phyloP scores from a whole-genome alignment of 805 yeast species.

The Candida berthetii region DNA sequence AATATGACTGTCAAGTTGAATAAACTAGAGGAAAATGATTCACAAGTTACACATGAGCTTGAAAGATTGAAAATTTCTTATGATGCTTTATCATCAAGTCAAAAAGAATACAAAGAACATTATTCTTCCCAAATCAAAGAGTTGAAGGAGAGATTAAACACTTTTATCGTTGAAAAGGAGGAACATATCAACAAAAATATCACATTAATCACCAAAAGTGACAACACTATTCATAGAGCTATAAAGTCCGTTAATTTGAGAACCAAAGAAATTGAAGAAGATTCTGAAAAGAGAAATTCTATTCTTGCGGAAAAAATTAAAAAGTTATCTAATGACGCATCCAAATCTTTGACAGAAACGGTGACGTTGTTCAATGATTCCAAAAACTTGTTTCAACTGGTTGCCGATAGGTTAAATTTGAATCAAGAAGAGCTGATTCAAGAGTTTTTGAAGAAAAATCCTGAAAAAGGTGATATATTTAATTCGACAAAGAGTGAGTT shows the following conservation, averaged over 20 bases:
- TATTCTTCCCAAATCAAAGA: slow-evolving; percentile 36
- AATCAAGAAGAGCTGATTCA: slow-evolving; percentile 13
- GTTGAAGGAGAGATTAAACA: slow-evolving; percentile 30
- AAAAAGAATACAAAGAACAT: slow-evolving; percentile 43
- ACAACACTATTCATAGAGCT: slow-evolving; percentile 42
- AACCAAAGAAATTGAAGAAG: slow-evolving; percentile 40
- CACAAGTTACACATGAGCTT: slow-evolving; percentile 39
- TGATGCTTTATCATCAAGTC: slow-evolving; percentile 47
- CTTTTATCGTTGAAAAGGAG: slow-evolving; percentile 30
- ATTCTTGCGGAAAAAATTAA: slow-evolving; percentile 35
- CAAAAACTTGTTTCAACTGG: slow-evolving; percentile 35
- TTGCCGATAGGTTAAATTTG: slow-evolving; percentile 26
- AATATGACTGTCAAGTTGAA: slow-evolving; percentile 43
- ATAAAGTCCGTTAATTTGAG: slow-evolving; percentile 42
- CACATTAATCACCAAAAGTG: slow-evolving; percentile 33
- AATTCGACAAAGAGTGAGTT: not conserved
- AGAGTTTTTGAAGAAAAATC: slow-evolving; percentile 22
- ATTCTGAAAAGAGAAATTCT: slow-evolving; percentile 41
- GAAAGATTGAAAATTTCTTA: slow-evolving; percentile 53
- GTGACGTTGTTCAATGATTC: slow-evolving; percentile 38
- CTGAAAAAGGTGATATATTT: slow-evolving; percentile 6
- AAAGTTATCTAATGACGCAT: slow-evolving; percentile 36
- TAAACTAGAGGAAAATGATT: slow-evolving; percentile 40
- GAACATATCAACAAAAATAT: slow-evolving; percentile 29
- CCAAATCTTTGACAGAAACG: slow-evolving; percentile 43